phyloP scores from a whole-genome alignment of 1,139 yeast species.

The Zygosaccharomyces pseudobailii region DNA sequence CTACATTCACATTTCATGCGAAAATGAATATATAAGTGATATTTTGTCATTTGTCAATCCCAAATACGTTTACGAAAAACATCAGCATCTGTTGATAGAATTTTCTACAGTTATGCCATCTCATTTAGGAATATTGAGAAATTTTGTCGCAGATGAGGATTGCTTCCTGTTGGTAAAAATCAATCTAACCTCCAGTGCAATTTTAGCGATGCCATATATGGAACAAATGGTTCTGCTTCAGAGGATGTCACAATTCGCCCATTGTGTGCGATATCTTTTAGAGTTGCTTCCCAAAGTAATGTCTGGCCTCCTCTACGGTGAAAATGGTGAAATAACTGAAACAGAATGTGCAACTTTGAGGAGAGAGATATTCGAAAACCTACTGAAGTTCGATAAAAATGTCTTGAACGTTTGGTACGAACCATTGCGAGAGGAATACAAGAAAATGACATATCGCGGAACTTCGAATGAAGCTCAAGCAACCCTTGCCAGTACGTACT shows the following conservation, averaged over 20 bases:
- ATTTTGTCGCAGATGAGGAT: constrained; percentile 22
- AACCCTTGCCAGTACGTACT: constrained; percentile 16
- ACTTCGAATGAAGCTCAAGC: constrained; percentile 10
- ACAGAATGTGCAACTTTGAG: constrained; percentile 33
- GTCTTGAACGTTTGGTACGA: constrained; percentile 32
- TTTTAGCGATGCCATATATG: constrained; percentile 33
- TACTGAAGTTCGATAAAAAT: constrained; percentile 20
- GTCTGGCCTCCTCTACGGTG: constrained; percentile 31
- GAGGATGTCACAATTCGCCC: constrained; percentile 25
- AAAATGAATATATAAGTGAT: constrained; percentile 18
- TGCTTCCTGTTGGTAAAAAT: constrained; percentile 26
- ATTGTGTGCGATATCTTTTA: constrained; percentile 27
- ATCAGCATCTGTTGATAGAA: constrained; percentile 20
- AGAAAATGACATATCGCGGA: constrained; percentile 6
- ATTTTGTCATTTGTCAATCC: constrained; percentile 35
- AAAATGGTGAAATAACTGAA: constrained; percentile 27
- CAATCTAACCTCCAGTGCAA: constrained; percentile 20
- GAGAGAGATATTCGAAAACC: constrained; percentile 28
- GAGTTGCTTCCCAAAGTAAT: constrained; percentile 33
- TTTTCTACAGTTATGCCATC: constrained; percentile 22
- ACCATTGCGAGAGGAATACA: constrained; percentile 27
- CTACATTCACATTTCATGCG: constrained; percentile 22
- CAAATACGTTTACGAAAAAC: constrained; percentile 23
- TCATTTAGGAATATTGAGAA: constrained; percentile 28
- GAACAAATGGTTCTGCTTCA: constrained; percentile 35